A percentile compares a stretch with the other conserved stretches of the same genome.
Evolutionary conservation across 805 yeast genomes (phyloP).

Genomic region (Teunomyces stri): DNA sequence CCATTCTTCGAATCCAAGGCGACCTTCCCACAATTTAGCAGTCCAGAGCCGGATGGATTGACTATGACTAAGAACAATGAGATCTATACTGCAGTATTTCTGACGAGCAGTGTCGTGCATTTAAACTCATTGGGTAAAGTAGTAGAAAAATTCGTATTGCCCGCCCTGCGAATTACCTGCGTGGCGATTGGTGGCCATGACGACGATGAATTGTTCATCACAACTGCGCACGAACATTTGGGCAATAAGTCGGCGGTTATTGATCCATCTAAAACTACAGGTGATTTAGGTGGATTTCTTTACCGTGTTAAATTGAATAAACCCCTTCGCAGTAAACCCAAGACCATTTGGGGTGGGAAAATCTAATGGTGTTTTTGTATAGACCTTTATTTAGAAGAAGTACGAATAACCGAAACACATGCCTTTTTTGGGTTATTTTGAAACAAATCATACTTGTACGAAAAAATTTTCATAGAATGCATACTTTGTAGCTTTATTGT

Average conservation of each 20-base stretch:
- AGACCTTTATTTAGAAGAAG: neutral
- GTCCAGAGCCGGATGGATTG: constrained; percentile 79
- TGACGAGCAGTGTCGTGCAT: constrained; percentile 55
- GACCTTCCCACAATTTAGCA: constrained; percentile 16
- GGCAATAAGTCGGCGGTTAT: constrained; percentile 32
- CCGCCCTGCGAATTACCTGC: constrained; percentile 62
- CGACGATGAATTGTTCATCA: constrained; percentile 59
- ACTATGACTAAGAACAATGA: constrained; percentile 53
- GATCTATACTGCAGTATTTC: constrained; percentile 68
- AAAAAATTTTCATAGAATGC: neutral
- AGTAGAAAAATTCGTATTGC: constrained; percentile 51
- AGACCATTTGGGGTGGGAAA: constrained; percentile 32
- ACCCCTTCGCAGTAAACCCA: constrained; percentile 24
- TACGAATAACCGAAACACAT: neutral
- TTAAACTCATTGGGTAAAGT: constrained; percentile 49
- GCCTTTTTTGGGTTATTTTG: neutral
- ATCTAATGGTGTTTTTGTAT: neutral
- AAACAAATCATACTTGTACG: neutral
- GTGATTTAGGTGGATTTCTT: constrained; percentile 63
- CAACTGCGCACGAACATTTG: constrained; percentile 57
- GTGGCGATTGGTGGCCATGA: constrained; percentile 58
- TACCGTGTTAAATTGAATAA: constrained; percentile 44
- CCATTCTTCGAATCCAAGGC: constrained; percentile 15
- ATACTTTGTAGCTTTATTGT: neutral
- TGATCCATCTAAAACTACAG: constrained; percentile 23